Evolutionary conservation across 208 protist species (phyloP), one percentile per base, ranked within the genome.

Genomic region (Wallacemonas sp.): DNA sequence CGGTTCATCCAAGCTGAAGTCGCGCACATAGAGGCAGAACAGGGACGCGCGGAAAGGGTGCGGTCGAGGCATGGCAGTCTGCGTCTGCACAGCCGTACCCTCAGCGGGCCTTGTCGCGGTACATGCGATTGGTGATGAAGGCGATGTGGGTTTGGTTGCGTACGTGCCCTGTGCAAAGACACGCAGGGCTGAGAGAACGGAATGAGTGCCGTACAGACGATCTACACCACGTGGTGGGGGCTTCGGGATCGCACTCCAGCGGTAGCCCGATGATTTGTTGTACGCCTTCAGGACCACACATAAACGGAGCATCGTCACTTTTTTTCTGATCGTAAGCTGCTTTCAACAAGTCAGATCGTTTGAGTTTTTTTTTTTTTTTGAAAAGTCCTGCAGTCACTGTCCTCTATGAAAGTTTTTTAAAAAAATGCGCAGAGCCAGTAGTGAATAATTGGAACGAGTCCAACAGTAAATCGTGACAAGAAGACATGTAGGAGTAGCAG

Each of bases 211-310:
- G 53, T 82, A 90, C 17, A 93, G 72, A n/a, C 86, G 82, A 58
- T 93, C 83, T 21, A 72, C 65, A 56, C 78, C 47, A 1, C 62
- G 61, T 14, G 86, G 82, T n/a, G 86, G 86, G n/a, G 86, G 83
- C 31, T 84, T 81, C 0, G 86, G 82, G 44, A 90, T 90, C 2
- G 82, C 68, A 34, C 65, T 82, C 86, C 86, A 93, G 27, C 86
- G 82, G 31, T 79, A 70, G 4, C 86, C 86, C 24, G 65, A 47
- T 11, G 80, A 78, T 26, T 79, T 87, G 66, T 93, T 93, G 51
- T 78, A 68, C 6, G 77, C 74, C n/a, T 66, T 47, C 5, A 81
- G 65, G 17, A 42, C 26, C 15, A 38, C 58, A 12, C 68, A 79
- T 17, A 67, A 42, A 11, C 72, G 55, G 34, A 67, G 53, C 69